Percentiles rank a stretch among this genome's conserved stretches.
These are phyloP conservation scores for Rhynchosporium agropyri DNA, from an alignment of 2,329 filamentous ascomycete genomes.

Conservation along the genomic window DNA sequence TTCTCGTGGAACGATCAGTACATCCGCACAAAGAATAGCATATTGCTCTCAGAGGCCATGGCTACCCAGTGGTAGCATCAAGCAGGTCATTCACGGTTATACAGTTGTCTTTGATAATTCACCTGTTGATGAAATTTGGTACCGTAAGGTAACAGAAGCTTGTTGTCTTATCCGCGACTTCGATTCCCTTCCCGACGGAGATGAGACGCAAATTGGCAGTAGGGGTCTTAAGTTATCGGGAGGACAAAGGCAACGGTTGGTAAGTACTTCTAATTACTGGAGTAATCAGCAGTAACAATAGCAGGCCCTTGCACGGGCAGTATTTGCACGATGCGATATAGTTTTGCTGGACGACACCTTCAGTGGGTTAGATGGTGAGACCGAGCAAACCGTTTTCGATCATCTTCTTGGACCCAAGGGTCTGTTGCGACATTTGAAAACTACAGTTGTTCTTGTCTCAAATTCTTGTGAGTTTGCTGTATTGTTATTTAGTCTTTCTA, in stretches of 20 bases:
- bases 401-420: slow-evolving; percentile 48
- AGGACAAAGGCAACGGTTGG: slow-evolving; percentile 48
- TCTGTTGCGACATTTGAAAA: slow-evolving; percentile 44
- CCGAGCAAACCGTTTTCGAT: slow-evolving; percentile 48
- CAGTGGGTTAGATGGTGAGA: slow-evolving; percentile 50
- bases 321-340: slow-evolving; percentile 47
- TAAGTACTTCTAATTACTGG: slow-evolving; percentile 33
- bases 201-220: slow-evolving; percentile 46
- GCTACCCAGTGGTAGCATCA: slow-evolving; percentile 44
- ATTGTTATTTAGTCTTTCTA: not conserved
- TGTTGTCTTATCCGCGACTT: slow-evolving; percentile 37
- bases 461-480: slow-evolving; percentile 15
- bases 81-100: slow-evolving; percentile 40
- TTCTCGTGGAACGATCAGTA: slow-evolving; percentile 34
- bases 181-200: slow-evolving; percentile 41
- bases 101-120: slow-evolving; percentile 33
- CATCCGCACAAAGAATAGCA: slow-evolving; percentile 40
- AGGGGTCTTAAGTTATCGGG: slow-evolving; percentile 48
- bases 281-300: slow-evolving; percentile 9
- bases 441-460: slow-evolving; percentile 50
- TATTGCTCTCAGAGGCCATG: slow-evolving; percentile 47
- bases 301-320: slow-evolving; percentile 49
- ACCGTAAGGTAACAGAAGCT: slow-evolving; percentile 38
- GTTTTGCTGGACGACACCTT: slow-evolving; percentile 52
- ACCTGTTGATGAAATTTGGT: slow-evolving; percentile 37